These are phyloP conservation scores for Ilex asprella DNA, from an alignment of 257 asterid genomes.

Conservation along the genomic window DNA sequence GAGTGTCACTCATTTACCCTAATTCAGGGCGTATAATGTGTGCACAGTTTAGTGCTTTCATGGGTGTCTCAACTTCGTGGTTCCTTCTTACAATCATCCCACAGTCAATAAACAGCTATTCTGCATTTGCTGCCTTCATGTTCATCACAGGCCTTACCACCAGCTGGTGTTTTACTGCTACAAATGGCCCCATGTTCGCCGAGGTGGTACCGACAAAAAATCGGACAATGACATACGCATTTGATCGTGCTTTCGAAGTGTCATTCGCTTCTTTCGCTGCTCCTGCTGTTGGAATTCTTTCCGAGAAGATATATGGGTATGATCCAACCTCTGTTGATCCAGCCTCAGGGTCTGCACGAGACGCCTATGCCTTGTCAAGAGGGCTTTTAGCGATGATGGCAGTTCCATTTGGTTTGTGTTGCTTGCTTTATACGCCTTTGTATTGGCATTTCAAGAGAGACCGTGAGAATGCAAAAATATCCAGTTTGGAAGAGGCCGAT, in stretches of 20 bases:
- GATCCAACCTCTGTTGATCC: slow-evolving; percentile 76
- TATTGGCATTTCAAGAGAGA: slow-evolving; percentile 88
- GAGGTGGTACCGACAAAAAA: slow-evolving; percentile 91
- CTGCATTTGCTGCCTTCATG: slow-evolving; percentile 54
- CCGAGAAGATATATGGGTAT: slow-evolving; percentile 81
- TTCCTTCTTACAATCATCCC: slow-evolving; percentile 69
- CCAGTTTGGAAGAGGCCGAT: slow-evolving; percentile 60
- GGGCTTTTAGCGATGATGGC: slow-evolving; percentile 94
- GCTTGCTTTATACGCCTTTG: slow-evolving; percentile 82
- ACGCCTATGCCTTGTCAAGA: slow-evolving; percentile 74
- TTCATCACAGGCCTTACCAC: slow-evolving; percentile 80
- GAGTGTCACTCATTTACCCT: slow-evolving; percentile 60
- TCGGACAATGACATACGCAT: slow-evolving; percentile 93
- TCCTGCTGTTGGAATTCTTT: slow-evolving; percentile 78
- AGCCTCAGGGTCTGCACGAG: slow-evolving; percentile 53
- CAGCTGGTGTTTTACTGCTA: slow-evolving; percentile 89
- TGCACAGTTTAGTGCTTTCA: slow-evolving; percentile 45
- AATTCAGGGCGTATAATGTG: slow-evolving; percentile 46
- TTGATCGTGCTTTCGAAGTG: slow-evolving; percentile 10
- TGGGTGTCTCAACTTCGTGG: slow-evolving; percentile 89
- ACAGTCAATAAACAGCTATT: slow-evolving; percentile 54
- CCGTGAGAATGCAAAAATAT: slow-evolving; percentile 65
- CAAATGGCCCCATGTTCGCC: slow-evolving; percentile 92
- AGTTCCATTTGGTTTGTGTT: slow-evolving; percentile 75
- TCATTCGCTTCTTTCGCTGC: slow-evolving; percentile 94